Percentiles rank a stretch among this genome's conserved stretches.
Conservation (phyloP, 2,329 filamentous ascomycete species). For the Fusarium sp. region DNA sequence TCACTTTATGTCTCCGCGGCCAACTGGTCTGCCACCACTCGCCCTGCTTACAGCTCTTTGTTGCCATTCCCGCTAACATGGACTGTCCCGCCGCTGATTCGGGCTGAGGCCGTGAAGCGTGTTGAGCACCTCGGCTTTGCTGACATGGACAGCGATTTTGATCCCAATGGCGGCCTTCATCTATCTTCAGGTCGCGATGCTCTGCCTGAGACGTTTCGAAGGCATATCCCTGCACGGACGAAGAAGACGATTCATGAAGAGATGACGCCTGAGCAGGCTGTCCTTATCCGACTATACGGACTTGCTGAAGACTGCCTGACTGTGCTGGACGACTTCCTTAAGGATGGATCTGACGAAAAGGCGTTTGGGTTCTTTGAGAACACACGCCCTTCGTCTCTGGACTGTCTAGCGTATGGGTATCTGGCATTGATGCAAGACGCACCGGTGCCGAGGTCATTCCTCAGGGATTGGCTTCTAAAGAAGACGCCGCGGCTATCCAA, state of each 20-base stretch:
- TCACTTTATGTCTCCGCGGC: conserved; percentile 91
- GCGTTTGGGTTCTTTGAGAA: conserved; percentile 52
- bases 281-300: conserved; percentile 82
- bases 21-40: conserved; percentile 85
- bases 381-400: conserved; percentile 62
- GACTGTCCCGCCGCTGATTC: conserved; percentile 82
- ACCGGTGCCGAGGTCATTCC: conserved; percentile 60
- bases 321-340: conserved; percentile 74
- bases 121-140: conserved; percentile 81
- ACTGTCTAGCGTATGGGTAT: conserved; percentile 87
- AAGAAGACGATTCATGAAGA: conserved; percentile 73
- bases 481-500: conserved; percentile 50
- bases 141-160: conserved; percentile 74
- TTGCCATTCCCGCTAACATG: conserved; percentile 92
- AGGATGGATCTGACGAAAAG: conserved; percentile 39
- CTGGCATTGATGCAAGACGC: conserved; percentile 78
- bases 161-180: conserved; percentile 56
- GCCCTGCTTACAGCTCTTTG: conserved; percentile 84
- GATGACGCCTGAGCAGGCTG: conserved; percentile 79
- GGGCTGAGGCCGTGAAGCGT: conserved; percentile 77
- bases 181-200: conserved; percentile 56
- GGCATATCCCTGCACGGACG: conserved; percentile 57
- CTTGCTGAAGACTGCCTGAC: conserved; percentile 80
- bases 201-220: conserved; percentile 59
- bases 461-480: conserved; percentile 59